Base-by-base conservation (phyloP, 2,329 filamentous ascomycete genomes). In the Clarireedia monteithiana region DNA sequence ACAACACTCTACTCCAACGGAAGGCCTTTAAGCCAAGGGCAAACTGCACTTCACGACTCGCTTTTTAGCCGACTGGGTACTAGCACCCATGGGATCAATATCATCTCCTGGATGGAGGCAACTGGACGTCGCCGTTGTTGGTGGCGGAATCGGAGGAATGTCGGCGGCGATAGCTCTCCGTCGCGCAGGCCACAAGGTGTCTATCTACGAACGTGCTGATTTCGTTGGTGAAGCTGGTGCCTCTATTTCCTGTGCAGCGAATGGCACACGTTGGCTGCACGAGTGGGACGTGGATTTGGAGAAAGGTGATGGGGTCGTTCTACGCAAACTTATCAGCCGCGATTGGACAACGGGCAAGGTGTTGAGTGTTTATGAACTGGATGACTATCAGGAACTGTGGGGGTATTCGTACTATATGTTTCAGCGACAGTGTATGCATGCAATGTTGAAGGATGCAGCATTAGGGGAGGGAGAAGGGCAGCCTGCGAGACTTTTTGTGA, bases 291-390 rank as follows among this genome's bases (percentile, higher is more conserved):
- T 87, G 1, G 81, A 87, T 62, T 72, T 87, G 1, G 72, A 71
- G 14, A 81, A 80, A 64, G 84, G 82, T 4, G 80, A 86, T 55
- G 82, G 83, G 0, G 84, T 88, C 2, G 72, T 86, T 0, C 70
- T 88, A 51, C 76, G 74, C 68, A 83, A 82, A 64, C 75, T 88
- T 48, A 86, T 88, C 71, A 85, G 83, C 68, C 78, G 79, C 3
- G 83, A 87, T 69, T 87, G 84, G 84, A 78, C 80, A 67, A 86
- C 83, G 1, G 84, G 84, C 0, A 80, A 86, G 70, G 78, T 80
- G 0, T 77, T 83, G 23, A 47, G 40, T 24, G 20, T 48, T n/a
- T 53, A 53, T 48, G 50, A 53, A 12, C 39, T 88, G n/a, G 76
- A 72, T 5, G 83, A 86, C 64, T 87, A 87, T 54, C 78, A 86